A percentile compares a stretch with the other conserved stretches of the same genome.
These are phyloP conservation scores for Aspergillus sp. DNA, from an alignment of 2,329 filamentous ascomycete genomes.

Conservation along the genomic window DNA sequence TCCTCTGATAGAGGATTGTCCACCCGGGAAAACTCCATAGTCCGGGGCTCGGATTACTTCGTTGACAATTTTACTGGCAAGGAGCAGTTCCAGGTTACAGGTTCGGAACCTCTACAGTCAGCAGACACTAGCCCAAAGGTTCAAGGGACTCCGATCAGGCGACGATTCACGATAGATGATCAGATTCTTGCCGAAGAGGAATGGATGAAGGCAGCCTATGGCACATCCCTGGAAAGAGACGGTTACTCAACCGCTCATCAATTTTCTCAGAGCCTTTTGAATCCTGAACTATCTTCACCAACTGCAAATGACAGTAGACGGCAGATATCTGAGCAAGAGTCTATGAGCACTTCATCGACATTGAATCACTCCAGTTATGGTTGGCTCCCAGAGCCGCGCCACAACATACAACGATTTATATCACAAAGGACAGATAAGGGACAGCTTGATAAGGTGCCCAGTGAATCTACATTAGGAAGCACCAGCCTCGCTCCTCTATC, in stretches of 20 bases:
- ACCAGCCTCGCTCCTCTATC: not conserved
- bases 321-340: not conserved
- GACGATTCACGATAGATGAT: constrained; percentile 31
- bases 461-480: not conserved
- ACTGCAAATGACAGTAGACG: not conserved
- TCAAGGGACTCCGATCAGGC: not conserved
- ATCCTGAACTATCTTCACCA: not conserved
- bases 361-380: constrained; percentile 11
- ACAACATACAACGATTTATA: constrained; percentile 12
- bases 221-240: not conserved
- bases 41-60: not conserved
- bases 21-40: not conserved
- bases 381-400: constrained; percentile 21
- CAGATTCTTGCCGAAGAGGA: constrained; percentile 28
- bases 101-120: not conserved
- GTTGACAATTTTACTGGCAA: not conserved
- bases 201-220: constrained; percentile 3
- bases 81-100: not conserved
- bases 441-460: no score
- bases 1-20: not conserved
- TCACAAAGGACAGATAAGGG: not conserved
- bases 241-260: not conserved
- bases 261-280: not conserved
- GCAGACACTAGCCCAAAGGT: not conserved
- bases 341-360: constrained; percentile 3